Percentiles rank a stretch among this genome's conserved stretches.
Conservation (phyloP, 116 monocot species). For the Cymodocea nodosa region DNA sequence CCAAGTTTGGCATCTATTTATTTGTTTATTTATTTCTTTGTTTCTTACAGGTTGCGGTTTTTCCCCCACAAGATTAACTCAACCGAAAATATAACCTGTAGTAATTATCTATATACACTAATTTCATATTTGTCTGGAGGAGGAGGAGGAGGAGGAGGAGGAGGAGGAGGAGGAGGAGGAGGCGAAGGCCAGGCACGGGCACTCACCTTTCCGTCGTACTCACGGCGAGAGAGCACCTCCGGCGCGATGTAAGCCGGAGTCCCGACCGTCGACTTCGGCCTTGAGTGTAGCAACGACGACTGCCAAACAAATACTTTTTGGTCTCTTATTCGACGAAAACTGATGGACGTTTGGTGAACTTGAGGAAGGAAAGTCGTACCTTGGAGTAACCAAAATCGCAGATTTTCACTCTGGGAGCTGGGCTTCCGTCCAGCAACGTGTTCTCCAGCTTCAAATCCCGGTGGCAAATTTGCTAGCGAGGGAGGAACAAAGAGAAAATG, state of each 20-base stretch:
- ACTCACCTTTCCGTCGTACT: slow-evolving; percentile 67
- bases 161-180: too few relatives aligned
- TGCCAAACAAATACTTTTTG: slow-evolving; percentile 3
- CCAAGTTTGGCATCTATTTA: too few relatives aligned
- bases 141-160: too few relatives aligned
- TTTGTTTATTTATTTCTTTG: too few relatives aligned
- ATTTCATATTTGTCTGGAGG: too few relatives aligned
- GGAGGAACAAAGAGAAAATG: neutral
- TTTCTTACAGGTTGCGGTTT: too few relatives aligned
- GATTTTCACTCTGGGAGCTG: slow-evolving; percentile 71
- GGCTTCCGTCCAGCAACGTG: slow-evolving; percentile 72
- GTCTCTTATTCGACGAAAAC: too few relatives aligned
- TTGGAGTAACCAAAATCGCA: slow-evolving; percentile 90
- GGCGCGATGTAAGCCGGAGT: slow-evolving; percentile 91
- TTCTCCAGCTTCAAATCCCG: slow-evolving; percentile 84
- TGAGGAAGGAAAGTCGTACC: slow-evolving; percentile 12
- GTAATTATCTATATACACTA: too few relatives aligned
- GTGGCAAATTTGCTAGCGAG: slow-evolving; percentile 68
- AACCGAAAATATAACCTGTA: too few relatives aligned
- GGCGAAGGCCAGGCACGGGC: too few relatives aligned
- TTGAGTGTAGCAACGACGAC: slow-evolving; percentile 73
- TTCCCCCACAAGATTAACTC: too few relatives aligned
- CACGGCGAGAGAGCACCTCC: slow-evolving; percentile 60
- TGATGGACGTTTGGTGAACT: too few relatives aligned
- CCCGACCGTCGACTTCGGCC: slow-evolving; percentile 84